Percentiles rank a stretch among this genome's conserved stretches.
Conservation (phyloP, 768 basidiomycete species). For the Suillus plorans region DNA sequence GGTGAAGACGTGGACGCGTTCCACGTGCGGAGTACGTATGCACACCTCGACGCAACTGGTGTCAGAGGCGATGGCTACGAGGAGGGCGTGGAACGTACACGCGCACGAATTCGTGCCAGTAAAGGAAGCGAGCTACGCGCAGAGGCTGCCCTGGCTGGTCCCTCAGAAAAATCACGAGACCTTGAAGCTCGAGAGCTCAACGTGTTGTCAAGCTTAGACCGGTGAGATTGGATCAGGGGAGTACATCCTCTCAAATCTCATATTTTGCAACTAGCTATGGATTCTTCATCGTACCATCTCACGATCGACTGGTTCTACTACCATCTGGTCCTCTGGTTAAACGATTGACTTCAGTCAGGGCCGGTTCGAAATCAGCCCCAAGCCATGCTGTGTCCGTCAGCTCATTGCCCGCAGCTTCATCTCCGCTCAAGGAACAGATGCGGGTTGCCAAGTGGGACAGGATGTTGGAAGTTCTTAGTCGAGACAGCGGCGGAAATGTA, state of each 20-base stretch:
- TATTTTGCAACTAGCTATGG: slow-evolving; percentile 66
- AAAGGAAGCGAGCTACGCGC: slow-evolving; percentile 61
- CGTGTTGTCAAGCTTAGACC: slow-evolving; percentile 77
- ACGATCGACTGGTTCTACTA: slow-evolving; percentile 81
- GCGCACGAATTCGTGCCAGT: slow-evolving; percentile 62
- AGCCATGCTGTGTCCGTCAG: slow-evolving; percentile 46
- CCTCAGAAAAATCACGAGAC: slow-evolving; percentile 61
- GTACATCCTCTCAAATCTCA: slow-evolving; percentile 13
- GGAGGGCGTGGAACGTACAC: slow-evolving; percentile 91
- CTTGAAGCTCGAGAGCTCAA: slow-evolving; percentile 73
- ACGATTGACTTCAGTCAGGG: slow-evolving; percentile 46
- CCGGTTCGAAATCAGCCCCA: slow-evolving; percentile 46
- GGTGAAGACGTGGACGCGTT: slow-evolving; percentile 83
- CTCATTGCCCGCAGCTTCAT: slow-evolving; percentile 47
- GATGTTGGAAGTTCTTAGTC: slow-evolving; percentile 72
- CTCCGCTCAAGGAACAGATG: slow-evolving; percentile 58
- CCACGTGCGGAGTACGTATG: slow-evolving; percentile 85
- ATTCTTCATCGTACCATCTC: slow-evolving; percentile 78
- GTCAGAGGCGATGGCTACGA: slow-evolving; percentile 94
- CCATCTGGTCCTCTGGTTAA: slow-evolving; percentile 61
- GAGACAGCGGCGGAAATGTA: slow-evolving; percentile 78
- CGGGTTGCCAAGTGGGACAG: slow-evolving; percentile 93
- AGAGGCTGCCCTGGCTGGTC: slow-evolving; percentile 53
- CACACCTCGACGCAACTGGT: slow-evolving; percentile 84
- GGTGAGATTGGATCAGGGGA: slow-evolving; percentile 49